phyloP scores from a whole-genome alignment of 2,329 filamentous ascomycete species.

The Drechslera avenae region DNA sequence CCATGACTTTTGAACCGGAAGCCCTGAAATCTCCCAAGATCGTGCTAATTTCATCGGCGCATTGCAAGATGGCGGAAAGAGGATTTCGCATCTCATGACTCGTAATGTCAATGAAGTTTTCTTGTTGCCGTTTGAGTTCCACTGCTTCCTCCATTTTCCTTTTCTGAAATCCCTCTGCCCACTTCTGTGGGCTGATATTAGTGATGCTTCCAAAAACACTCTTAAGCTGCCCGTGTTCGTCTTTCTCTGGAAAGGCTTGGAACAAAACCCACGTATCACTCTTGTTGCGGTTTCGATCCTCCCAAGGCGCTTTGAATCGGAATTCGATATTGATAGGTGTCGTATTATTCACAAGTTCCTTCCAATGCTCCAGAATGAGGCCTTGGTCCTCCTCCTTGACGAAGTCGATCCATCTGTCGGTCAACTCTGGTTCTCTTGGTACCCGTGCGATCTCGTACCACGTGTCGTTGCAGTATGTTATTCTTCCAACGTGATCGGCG shows the following conservation, averaged over 20 bases:
- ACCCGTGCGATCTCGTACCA: slow-evolving; percentile 73
- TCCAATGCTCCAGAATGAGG: slow-evolving; percentile 66
- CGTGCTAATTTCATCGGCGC: slow-evolving; percentile 72
- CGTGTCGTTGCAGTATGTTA: slow-evolving; percentile 82
- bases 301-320: slow-evolving; percentile 72
- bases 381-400: slow-evolving; percentile 69
- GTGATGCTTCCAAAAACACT: slow-evolving; percentile 81
- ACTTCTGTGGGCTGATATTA: slow-evolving; percentile 85
- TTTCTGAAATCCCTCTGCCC: slow-evolving; percentile 80
- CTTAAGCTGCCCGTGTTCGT: slow-evolving; percentile 67
- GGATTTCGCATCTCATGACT: slow-evolving; percentile 80
- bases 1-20: slow-evolving; percentile 54
- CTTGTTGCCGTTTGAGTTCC: slow-evolving; percentile 78
- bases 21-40: slow-evolving; percentile 54
- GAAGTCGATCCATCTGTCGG: slow-evolving; percentile 73
- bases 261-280: slow-evolving; percentile 78
- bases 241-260: slow-evolving; percentile 75
- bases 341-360: slow-evolving; percentile 64
- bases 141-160: slow-evolving; percentile 79
- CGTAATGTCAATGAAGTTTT: slow-evolving; percentile 81
- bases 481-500: slow-evolving; percentile 70
- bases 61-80: slow-evolving; percentile 74
- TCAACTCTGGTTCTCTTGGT: slow-evolving; percentile 62
- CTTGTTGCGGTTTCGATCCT: slow-evolving; percentile 60
- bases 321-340: slow-evolving; percentile 73